A percentile compares a stretch with the other conserved stretches of the same genome.
Evolutionary conservation across 1,284 basidiomycete genomes (phyloP).

Genomic region (Heliocybe sulcata): DNA sequence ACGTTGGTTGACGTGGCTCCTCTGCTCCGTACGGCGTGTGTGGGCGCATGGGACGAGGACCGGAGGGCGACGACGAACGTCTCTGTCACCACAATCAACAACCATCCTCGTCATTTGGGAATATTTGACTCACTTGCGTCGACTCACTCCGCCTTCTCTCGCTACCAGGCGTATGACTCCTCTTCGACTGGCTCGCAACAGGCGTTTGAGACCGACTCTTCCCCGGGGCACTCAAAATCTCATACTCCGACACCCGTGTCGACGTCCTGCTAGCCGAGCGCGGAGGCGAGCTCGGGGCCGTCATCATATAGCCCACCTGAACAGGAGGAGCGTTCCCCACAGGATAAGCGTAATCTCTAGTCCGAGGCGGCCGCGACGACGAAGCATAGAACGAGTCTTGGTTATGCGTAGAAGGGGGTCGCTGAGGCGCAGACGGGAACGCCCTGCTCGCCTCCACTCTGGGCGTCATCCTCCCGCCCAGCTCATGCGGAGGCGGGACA

Average conservation of each 20-base stretch:
- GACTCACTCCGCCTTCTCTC: neutral
- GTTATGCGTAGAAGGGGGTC: neutral
- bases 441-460: neutral
- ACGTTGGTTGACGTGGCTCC: neutral
- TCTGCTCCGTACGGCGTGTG: neutral
- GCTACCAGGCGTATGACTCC: neutral
- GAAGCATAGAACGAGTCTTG: neutral
- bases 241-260: neutral
- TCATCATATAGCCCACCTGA: neutral
- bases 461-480: neutral
- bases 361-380: neutral
- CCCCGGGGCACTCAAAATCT: neutral
- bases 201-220: neutral
- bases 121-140: neutral
- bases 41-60: neutral
- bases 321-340: neutral
- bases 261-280: neutral
- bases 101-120: neutral
- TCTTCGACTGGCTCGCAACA: neutral
- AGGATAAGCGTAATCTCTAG: neutral
- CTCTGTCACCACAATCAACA: neutral
- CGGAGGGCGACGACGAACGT: neutral
- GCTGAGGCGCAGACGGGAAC: neutral
- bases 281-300: neutral
- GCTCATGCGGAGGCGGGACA: neutral